phyloP scores from a whole-genome alignment of 2,329 filamentous ascomycete genomes.

The Colletotrichum sp. region DNA sequence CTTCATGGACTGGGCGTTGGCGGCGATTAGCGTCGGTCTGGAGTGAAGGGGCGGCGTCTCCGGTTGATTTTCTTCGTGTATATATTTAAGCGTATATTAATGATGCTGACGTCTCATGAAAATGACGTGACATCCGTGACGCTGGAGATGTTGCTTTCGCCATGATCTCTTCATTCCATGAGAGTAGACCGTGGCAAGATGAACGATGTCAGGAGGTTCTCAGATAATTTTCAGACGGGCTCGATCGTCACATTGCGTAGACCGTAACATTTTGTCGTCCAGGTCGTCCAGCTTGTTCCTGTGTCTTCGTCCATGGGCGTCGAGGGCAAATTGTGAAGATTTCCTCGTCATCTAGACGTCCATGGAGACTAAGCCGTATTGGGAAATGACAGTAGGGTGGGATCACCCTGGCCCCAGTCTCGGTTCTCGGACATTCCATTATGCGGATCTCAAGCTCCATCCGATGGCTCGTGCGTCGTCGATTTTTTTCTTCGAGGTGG shows the following conservation, averaged over 20 bases:
- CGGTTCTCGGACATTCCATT: neutral
- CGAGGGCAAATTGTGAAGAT: neutral
- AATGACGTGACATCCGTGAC: neutral
- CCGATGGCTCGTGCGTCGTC: neutral
- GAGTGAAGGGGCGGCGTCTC: neutral
- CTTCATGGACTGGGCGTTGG: slow-evolving; percentile 44
- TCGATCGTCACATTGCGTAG: neutral
- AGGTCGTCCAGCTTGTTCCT: neutral
- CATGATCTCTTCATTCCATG: neutral
- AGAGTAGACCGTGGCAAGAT: neutral
- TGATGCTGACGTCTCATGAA: neutral
- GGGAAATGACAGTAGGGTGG: neutral
- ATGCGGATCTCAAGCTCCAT: neutral
- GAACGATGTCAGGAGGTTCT: neutral
- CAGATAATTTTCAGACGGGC: neutral
- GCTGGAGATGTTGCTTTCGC: neutral
- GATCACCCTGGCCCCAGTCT: neutral
- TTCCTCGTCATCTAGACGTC: neutral
- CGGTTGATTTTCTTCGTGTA: neutral
- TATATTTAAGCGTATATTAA: neutral
- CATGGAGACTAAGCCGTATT: neutral
- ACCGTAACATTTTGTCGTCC: neutral
- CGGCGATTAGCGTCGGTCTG: slow-evolving; percentile 31
- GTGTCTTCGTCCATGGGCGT: neutral
- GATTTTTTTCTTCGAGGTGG: neutral